Conservation (phyloP, 1,284 basidiomycete genomes). For the Bjerkandera adusta region DNA sequence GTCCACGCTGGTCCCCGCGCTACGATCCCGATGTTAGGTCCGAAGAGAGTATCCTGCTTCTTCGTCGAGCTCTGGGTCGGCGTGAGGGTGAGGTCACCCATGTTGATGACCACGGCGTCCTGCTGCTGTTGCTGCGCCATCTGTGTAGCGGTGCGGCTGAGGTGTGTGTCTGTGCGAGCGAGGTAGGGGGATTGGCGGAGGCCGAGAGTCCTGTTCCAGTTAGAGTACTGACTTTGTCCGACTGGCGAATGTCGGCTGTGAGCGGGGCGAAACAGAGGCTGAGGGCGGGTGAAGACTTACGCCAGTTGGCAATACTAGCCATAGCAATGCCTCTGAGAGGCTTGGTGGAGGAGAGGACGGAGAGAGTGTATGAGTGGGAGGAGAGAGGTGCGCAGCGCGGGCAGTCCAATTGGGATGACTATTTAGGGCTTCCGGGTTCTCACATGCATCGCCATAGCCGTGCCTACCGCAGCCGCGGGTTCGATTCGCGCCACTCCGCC, state of each 20-base stretch:
- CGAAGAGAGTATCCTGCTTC: slow-evolving; percentile 61
- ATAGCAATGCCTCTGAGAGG: slow-evolving; percentile 19
- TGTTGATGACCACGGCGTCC: slow-evolving; percentile 38
- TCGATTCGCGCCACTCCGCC: too few species aligned
- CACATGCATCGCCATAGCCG: too few species aligned
- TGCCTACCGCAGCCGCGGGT: too few species aligned
- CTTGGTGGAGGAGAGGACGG: too few species aligned
- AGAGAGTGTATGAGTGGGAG: too few species aligned
- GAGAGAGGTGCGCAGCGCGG: too few species aligned
- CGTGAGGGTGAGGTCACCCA: slow-evolving; percentile 26
- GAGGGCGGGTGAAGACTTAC: slow-evolving; percentile 22
- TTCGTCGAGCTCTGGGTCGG: slow-evolving; percentile 26
- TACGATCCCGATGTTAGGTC: slow-evolving; percentile 62
- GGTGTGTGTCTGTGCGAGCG: slow-evolving; percentile 44
- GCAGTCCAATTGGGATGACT: too few species aligned
- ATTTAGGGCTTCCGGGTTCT: too few species aligned
- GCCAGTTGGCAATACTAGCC: slow-evolving; percentile 34
- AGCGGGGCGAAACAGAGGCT: background rate
- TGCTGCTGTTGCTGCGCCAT: slow-evolving; percentile 36
- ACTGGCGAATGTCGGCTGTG: slow-evolving; percentile 6
- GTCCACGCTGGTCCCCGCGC: slow-evolving; percentile 44
- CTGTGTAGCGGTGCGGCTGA: slow-evolving; percentile 41
- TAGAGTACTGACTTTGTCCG: slow-evolving; percentile 42
- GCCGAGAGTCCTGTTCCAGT: slow-evolving; percentile 53
- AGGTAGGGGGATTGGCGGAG: slow-evolving; percentile 48